Evolutionary conservation across 805 yeast species (phyloP).

Genomic region (Kazachstania psychrophila): DNA sequence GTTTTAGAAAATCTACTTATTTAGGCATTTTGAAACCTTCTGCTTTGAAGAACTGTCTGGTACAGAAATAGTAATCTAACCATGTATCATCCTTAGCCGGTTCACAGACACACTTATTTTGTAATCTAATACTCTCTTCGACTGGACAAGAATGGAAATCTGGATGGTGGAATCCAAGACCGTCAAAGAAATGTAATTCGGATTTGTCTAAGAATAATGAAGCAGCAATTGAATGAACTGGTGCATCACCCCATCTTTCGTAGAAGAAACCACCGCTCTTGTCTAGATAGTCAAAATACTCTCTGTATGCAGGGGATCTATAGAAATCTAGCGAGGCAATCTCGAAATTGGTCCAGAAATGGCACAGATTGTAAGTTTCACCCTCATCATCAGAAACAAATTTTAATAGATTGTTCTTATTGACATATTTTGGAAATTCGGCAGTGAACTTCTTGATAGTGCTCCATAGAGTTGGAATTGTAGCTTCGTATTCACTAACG

Average conservation of each 20-base stretch:
- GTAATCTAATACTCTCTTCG: constrained; percentile 41
- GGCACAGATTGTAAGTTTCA: constrained; percentile 60
- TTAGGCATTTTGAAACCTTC: constrained; percentile 10
- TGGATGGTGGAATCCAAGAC: constrained; percentile 64
- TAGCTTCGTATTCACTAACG: constrained; percentile 50
- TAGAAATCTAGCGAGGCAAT: constrained; percentile 64
- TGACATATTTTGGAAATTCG: constrained; percentile 34
- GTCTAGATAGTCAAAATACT: constrained; percentile 57
- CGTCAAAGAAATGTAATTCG: constrained; percentile 61
- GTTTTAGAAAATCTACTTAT: too few relatives aligned
- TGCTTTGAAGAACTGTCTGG: constrained; percentile 44
- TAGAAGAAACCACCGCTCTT: constrained; percentile 68
- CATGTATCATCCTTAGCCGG: constrained; percentile 57
- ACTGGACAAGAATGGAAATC: constrained; percentile 62
- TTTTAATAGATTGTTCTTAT: constrained; percentile 44
- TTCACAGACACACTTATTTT: constrained; percentile 57
- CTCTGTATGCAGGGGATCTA: constrained; percentile 47
- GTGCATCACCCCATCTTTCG: constrained; percentile 93
- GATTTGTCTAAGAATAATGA: constrained; percentile 46
- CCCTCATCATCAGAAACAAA: constrained; percentile 59
- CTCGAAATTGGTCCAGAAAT: constrained; percentile 77
- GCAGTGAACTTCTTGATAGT: constrained; percentile 42
- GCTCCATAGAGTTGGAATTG: constrained; percentile 59
- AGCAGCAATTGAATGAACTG: constrained; percentile 75
- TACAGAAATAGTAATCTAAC: constrained; percentile 60